Conservation (phyloP, 768 basidiomycete genomes). For the Leccinum pellstonianum region DNA sequence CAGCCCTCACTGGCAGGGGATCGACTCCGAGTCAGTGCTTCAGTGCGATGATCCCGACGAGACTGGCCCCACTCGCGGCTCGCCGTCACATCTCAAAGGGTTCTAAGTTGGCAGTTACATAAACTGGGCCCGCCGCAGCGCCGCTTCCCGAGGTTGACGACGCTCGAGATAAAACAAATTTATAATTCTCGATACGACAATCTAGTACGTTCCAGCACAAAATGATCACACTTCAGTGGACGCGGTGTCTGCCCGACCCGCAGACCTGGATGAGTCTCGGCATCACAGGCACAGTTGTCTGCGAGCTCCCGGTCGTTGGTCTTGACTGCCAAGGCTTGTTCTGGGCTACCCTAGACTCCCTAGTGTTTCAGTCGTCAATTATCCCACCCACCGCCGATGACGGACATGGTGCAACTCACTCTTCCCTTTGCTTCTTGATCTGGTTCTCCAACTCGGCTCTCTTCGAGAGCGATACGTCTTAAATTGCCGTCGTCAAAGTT, state of each 20-base stretch:
- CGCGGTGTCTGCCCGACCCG: slow-evolving; percentile 73
- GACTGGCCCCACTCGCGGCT: too few relatives aligned
- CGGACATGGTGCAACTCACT: slow-evolving; percentile 34
- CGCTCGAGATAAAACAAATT: too few relatives aligned
- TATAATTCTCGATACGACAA: too few relatives aligned
- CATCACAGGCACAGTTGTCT: slow-evolving; percentile 78
- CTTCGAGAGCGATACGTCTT: slow-evolving; percentile 77
- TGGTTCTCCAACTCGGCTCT: slow-evolving; percentile 89
- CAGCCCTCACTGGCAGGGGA: too few relatives aligned
- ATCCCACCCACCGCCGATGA: not conserved
- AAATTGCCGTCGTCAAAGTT: slow-evolving; percentile 92
- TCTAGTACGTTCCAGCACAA: slow-evolving; percentile 31
- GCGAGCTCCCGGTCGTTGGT: slow-evolving; percentile 52
- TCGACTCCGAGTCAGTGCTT: too few relatives aligned
- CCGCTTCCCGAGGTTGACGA: too few relatives aligned
- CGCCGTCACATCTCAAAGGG: too few relatives aligned
- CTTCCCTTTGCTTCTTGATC: slow-evolving; percentile 82
- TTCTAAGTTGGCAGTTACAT: too few relatives aligned
- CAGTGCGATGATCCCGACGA: too few relatives aligned
- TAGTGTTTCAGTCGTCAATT: slow-evolving; percentile 4
- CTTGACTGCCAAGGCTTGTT: slow-evolving; percentile 58
- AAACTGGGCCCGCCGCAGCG: too few relatives aligned
- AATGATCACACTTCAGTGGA: slow-evolving; percentile 46
- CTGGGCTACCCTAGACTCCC: slow-evolving; percentile 52
- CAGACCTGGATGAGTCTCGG: slow-evolving; percentile 64